A percentile compares a stretch with the other conserved stretches of the same genome.
Conservation (phyloP, 345 rosid genomes). For the Erysimum cheiranthoides region DNA sequence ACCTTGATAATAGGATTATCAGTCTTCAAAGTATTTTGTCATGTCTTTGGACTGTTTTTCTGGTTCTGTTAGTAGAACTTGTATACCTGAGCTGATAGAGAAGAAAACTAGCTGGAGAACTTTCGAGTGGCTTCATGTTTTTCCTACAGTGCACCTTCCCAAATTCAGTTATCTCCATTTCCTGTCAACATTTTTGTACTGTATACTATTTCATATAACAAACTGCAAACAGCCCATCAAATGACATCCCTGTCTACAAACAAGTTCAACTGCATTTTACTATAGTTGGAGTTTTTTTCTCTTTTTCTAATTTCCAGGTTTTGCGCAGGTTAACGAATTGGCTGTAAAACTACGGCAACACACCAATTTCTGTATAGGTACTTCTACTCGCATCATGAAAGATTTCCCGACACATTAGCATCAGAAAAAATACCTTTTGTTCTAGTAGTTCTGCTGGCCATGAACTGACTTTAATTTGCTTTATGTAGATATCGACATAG, state of each 20-base stretch:
- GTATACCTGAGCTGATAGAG: constrained; percentile 7
- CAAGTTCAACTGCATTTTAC: constrained; percentile 3
- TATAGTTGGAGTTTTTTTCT: constrained; percentile 12
- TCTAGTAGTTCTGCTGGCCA: constrained; percentile 33
- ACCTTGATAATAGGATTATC: background rate
- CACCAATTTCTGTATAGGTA: constrained; percentile 75
- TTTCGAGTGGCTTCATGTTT: background rate
- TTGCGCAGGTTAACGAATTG: constrained; percentile 73
- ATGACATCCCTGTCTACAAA: background rate
- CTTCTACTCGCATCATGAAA: background rate
- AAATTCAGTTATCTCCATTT: background rate
- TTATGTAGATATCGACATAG: constrained; percentile 79
- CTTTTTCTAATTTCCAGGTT: constrained; percentile 24
- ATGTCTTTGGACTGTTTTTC: background rate
- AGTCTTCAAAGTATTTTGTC: background rate
- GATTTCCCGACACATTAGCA: constrained; percentile 2
- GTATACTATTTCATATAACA: constrained; percentile 8
- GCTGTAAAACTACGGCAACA: constrained; percentile 62
- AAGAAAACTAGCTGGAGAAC: background rate
- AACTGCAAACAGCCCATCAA: background rate
- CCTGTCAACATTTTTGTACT: background rate
- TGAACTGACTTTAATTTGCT: constrained; percentile 35
- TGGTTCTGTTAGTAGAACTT: background rate
- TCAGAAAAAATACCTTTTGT: constrained; percentile 5
- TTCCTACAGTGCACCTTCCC: background rate